These are phyloP conservation scores for Ascomycota sp. DNA, from an alignment of 2,329 filamentous ascomycete genomes.

Conservation along the genomic window DNA sequence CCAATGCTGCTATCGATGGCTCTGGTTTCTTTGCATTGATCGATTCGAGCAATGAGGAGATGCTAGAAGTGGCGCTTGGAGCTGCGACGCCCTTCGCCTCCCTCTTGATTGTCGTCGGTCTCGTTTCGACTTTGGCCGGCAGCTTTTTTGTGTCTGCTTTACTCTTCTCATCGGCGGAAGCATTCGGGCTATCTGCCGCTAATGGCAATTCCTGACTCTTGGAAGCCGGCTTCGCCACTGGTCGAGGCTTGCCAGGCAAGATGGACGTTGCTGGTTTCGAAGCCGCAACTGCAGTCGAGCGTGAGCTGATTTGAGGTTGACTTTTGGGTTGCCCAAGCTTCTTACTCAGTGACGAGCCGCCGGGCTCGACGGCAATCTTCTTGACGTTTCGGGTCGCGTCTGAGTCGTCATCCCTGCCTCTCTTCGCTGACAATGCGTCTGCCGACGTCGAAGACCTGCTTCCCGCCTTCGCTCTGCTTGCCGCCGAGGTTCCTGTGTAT, in stretches of 20 bases:
- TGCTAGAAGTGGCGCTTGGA: slow-evolving; percentile 22
- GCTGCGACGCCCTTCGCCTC: slow-evolving; percentile 11
- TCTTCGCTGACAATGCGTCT: slow-evolving; percentile 11
- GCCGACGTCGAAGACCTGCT: slow-evolving; percentile 9
- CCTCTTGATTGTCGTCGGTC: slow-evolving; percentile 6
- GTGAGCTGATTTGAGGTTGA: slow-evolving; percentile 11
- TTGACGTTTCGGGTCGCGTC: slow-evolving; percentile 17
- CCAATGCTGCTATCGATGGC: slow-evolving; percentile 18
- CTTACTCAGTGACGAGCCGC: slow-evolving; percentile 16
- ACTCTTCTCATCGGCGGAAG: slow-evolving; percentile 11
- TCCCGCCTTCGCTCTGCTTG: slow-evolving; percentile 15
- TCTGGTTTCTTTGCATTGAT: slow-evolving; percentile 23
- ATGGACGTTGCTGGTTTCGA: slow-evolving; percentile 14
- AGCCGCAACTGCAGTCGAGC: slow-evolving; percentile 5
- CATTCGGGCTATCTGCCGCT: slow-evolving; percentile 8
- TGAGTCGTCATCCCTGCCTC: slow-evolving; percentile 18
- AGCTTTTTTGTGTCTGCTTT: slow-evolving; percentile 11
- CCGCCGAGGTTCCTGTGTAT: slow-evolving; percentile 19
- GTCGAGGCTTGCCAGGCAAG: slow-evolving; percentile 28
- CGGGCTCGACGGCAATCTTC: slow-evolving; percentile 20
- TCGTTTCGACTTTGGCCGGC: slow-evolving; percentile 4
- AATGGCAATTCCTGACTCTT: slow-evolving; percentile 14
- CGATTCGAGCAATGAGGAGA: slow-evolving; percentile 32
- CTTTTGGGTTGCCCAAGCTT: slow-evolving; percentile 17
- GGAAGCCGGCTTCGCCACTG: slow-evolving; percentile 18